Evolutionary conservation across 2,329 filamentous ascomycete genomes (phyloP).

Genomic region (Mycosphaerella sp.): DNA sequence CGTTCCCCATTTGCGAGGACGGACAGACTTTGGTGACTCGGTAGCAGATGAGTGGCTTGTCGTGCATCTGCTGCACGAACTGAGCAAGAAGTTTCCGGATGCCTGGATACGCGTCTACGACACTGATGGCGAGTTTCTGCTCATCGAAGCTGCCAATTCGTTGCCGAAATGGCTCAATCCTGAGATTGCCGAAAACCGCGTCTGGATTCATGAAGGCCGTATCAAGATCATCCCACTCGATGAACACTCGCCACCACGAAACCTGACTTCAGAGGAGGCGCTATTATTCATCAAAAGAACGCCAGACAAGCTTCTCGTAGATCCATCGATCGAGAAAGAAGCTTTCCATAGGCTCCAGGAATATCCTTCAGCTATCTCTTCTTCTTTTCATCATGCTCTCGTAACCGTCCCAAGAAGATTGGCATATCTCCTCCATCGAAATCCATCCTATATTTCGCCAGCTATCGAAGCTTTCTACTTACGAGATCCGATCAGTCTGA

Average conservation of each 20-base stretch:
- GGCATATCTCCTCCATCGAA: slow-evolving; percentile 68
- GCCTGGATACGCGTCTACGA: slow-evolving; percentile 81
- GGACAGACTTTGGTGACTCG: slow-evolving; percentile 85
- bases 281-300: slow-evolving; percentile 53
- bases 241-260: slow-evolving; percentile 30
- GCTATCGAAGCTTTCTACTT: slow-evolving; percentile 90
- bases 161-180: slow-evolving; percentile 88
- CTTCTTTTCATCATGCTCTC: slow-evolving; percentile 68
- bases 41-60: slow-evolving; percentile 97
- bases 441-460: slow-evolving; percentile 69
- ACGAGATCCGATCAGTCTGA: slow-evolving; percentile 70
- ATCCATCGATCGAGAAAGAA: slow-evolving; percentile 71
- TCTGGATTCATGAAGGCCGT: slow-evolving; percentile 78
- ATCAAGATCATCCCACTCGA: slow-evolving; percentile 63
- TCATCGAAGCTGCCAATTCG: slow-evolving; percentile 85
- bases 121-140: slow-evolving; percentile 87
- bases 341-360: slow-evolving; percentile 83
- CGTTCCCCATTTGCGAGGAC: slow-evolving; percentile 53
- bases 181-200: slow-evolving; percentile 76
- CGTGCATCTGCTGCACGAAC: slow-evolving; percentile 77
- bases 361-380: slow-evolving; percentile 68
- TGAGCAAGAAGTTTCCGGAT: slow-evolving; percentile 64
- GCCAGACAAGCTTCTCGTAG: slow-evolving; percentile 59
- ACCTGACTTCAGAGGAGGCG: slow-evolving; percentile 60
- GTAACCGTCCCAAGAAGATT: slow-evolving; percentile 73